Evolutionary conservation across 2,329 filamentous ascomycete genomes (phyloP).

Genomic region (Ophiostoma himal-ulmi): DNA sequence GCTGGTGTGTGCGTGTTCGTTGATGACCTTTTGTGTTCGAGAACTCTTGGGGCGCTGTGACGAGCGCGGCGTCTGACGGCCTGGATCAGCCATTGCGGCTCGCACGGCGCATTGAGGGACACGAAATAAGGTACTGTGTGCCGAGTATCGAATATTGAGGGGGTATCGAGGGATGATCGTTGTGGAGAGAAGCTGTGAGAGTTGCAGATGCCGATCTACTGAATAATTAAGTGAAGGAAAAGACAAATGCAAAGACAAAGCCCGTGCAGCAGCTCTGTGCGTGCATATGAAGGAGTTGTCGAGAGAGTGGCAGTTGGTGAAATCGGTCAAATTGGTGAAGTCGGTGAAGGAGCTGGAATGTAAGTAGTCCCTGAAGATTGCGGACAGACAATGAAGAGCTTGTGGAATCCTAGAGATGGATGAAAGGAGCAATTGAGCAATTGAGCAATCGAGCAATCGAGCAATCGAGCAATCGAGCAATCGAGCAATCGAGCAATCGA

Average conservation of each 20-base stretch:
- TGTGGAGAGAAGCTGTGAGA: not conserved
- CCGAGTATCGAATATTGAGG: not conserved
- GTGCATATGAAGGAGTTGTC: not conserved
- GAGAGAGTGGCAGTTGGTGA: not conserved
- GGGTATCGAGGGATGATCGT: not conserved
- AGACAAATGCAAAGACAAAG: not conserved
- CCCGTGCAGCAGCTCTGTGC: not conserved
- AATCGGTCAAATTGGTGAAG: not conserved
- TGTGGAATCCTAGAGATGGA: not conserved
- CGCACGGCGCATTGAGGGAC: constrained; percentile 29
- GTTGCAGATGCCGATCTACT: constrained; percentile 1
- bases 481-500: not conserved
- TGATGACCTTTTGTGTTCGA: constrained; percentile 44
- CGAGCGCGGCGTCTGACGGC: constrained; percentile 34
- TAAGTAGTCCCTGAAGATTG: not conserved
- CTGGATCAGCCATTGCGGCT: constrained; percentile 41
- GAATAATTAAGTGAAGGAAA: not conserved
- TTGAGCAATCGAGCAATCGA: not conserved
- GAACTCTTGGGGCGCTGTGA: constrained; percentile 41
- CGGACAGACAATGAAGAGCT: not conserved
- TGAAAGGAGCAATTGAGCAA: not conserved
- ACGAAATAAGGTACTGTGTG: not conserved
- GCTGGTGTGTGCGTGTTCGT: constrained; percentile 3
- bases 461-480: not conserved
- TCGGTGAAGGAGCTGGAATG: constrained; percentile 9